Conservation (phyloP, 129 eudicot species). For the Smallanthus sonchifolius region DNA sequence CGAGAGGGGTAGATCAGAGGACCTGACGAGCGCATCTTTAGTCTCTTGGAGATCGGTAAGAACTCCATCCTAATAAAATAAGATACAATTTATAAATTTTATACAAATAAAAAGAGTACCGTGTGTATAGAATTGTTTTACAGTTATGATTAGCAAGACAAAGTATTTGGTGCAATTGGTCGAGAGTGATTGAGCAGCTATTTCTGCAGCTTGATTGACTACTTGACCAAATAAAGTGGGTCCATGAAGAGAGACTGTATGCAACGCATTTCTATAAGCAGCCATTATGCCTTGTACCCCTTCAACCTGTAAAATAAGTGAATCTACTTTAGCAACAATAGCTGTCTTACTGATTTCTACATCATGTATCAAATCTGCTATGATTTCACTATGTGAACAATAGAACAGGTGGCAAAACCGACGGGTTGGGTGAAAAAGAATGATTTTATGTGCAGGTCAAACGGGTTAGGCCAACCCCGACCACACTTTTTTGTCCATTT, state of each 20-base stretch:
- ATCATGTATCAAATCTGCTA: background rate
- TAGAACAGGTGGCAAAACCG: background rate
- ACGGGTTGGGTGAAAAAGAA: background rate
- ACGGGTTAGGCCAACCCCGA: background rate
- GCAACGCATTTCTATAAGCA: slow-evolving; percentile 64
- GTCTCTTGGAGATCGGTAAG: slow-evolving; percentile 88
- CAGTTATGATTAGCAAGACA: slow-evolving; percentile 85
- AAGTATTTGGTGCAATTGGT: slow-evolving; percentile 56
- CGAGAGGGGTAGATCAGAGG: slow-evolving; percentile 91
- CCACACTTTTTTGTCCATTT: background rate
- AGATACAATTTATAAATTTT: background rate
- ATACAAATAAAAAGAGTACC: background rate
- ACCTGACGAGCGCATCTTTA: slow-evolving; percentile 75
- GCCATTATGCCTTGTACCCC: slow-evolving; percentile 90
- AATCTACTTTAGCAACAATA: background rate
- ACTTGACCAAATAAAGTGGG: slow-evolving; percentile 89
- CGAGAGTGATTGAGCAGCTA: slow-evolving; percentile 68
- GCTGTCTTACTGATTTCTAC: background rate
- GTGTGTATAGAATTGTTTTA: slow-evolving; percentile 17
- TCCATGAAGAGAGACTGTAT: slow-evolving; percentile 62
- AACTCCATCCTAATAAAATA: slow-evolving; percentile 71
- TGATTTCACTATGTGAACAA: background rate
- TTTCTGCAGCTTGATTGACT: slow-evolving; percentile 76
- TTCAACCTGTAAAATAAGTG: slow-evolving; percentile 41
- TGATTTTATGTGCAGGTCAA: background rate